Evolutionary conservation across 805 yeast species (phyloP), one percentile per base, ranked within the genome.

Genomic region (Ogataea naganishii): DNA sequence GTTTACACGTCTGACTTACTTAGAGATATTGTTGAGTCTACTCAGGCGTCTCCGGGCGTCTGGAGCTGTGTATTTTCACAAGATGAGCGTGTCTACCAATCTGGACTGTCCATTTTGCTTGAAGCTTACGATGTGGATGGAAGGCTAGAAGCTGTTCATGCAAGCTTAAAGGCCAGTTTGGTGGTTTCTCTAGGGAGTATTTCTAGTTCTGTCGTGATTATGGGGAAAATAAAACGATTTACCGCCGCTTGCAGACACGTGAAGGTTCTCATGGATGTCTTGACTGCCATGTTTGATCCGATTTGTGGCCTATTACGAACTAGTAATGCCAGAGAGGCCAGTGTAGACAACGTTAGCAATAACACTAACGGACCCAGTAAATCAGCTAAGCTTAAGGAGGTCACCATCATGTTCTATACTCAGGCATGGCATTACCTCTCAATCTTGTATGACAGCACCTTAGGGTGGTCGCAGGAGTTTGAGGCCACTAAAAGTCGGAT

Each of bases 71-170:
- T 83, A 3, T 72, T 84, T 32, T 73, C 88, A 1, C 73, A 86
- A 0, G 62, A 69, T 28, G 60, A 60, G 14, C 57, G 55, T 12
- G 53, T 79, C 4, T 79, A 76, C 35, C 85, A 83, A 46, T 66
- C 78, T 1, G 80, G 88, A 1, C 66, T 81, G 5, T 79, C 79
- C 37, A 63, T 84, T 14, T 49, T 86, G 3, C 79, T 80, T 43
- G 89, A 82, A 40, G 72, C 82, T 0, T 80, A 72, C 50, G 94
- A 85, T 49, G 82, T 77, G 10, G 76, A 73, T 32, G 95, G 88
- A 12, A 68, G 96, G 44, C 56, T 72, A 20, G 94, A 82, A 50
- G 84, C 86, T 20, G 62, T 83, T n/a, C 70, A 64, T 27, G 66
- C 64, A 4, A 47, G 77, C 21, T 53, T 86, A 16, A 51, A 53